These are phyloP conservation scores for Phaeolepiota aurea DNA, from an alignment of 768 basidiomycete species.

Conservation along the genomic window DNA sequence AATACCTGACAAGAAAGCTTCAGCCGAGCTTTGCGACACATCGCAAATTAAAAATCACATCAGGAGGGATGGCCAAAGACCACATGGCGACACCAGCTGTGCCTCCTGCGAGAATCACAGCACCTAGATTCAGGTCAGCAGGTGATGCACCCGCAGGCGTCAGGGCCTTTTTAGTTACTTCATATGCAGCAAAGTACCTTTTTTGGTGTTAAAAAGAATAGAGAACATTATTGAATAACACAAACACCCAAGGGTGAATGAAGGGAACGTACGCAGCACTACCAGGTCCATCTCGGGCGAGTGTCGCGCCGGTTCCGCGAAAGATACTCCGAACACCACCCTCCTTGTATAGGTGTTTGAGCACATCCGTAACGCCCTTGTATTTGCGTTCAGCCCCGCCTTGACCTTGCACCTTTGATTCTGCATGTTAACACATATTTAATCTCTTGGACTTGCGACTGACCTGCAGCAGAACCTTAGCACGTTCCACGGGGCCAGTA, in stretches of 20 bases:
- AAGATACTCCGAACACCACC: constrained; percentile 90
- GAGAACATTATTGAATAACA: no score
- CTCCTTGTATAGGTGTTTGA: constrained; percentile 86
- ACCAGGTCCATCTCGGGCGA: constrained; percentile 93
- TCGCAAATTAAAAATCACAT: constrained; percentile 45
- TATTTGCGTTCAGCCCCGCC: constrained; percentile 65
- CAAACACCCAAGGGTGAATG: constrained; percentile 1
- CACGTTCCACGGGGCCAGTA: constrained; percentile 94
- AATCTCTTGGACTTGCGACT: constrained; percentile 8
- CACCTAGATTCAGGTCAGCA: constrained; percentile 73
- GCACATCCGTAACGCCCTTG: constrained; percentile 87
- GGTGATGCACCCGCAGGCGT: constrained; percentile 77
- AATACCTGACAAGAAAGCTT: constrained; percentile 52
- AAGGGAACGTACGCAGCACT: constrained; percentile 75
- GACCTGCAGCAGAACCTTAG: constrained; percentile 92
- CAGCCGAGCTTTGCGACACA: neutral
- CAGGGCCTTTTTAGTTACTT: constrained; percentile 82
- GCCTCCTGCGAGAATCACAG: constrained; percentile 88
- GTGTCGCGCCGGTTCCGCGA: constrained; percentile 87
- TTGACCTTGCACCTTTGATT: constrained; percentile 80
- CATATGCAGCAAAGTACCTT: constrained; percentile 97
- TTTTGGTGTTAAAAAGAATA: constrained; percentile 6
- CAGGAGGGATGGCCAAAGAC: constrained; percentile 94
- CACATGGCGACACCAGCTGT: constrained; percentile 98
- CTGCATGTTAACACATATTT: neutral